These are phyloP conservation scores for Aristolochia fimbriata DNA, from an alignment of 164 flowering plant species.

Conservation along the genomic window DNA sequence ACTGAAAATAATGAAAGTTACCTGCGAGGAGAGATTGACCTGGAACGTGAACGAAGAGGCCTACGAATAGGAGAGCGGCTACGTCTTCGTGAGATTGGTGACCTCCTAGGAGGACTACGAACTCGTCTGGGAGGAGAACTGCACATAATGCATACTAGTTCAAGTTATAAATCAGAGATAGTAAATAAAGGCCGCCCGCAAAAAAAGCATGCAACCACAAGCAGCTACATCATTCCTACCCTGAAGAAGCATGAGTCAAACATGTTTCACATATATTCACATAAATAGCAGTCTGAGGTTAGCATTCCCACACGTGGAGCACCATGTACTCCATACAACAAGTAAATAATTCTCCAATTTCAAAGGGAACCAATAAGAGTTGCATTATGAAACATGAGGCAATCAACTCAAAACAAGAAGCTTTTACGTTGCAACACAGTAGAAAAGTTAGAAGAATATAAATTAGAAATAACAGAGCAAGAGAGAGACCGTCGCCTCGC, in stretches of 20 bases:
- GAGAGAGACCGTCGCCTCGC: conserved; percentile 67
- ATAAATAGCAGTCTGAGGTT: too few relatives aligned
- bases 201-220: too few relatives aligned
- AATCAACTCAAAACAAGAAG: too few relatives aligned
- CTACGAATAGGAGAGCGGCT: conserved; percentile 90
- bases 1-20: conserved; percentile 12
- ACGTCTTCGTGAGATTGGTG: conserved; percentile 71
- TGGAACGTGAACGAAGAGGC: conserved; percentile 68
- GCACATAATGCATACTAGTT: conserved; percentile 5
- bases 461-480: not conserved
- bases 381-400: too few relatives aligned
- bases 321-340: too few relatives aligned
- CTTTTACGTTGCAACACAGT: too few relatives aligned
- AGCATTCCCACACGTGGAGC: too few relatives aligned
- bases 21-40: conserved; percentile 85
- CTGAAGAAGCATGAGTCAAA: too few relatives aligned
- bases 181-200: not conserved
- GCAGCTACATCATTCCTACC: too few relatives aligned
- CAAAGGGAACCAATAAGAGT: too few relatives aligned
- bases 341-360: too few relatives aligned
- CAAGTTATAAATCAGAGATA: not conserved
- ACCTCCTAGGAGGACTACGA: conserved; percentile 87
- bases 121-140: conserved; percentile 81
- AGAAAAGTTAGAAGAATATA: not conserved
- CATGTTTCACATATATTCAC: too few relatives aligned